A percentile compares a stretch with the other conserved stretches of the same genome.
Evolutionary conservation across 2,329 filamentous ascomycete species (phyloP).

Genomic region (Pezicula radicicola): DNA sequence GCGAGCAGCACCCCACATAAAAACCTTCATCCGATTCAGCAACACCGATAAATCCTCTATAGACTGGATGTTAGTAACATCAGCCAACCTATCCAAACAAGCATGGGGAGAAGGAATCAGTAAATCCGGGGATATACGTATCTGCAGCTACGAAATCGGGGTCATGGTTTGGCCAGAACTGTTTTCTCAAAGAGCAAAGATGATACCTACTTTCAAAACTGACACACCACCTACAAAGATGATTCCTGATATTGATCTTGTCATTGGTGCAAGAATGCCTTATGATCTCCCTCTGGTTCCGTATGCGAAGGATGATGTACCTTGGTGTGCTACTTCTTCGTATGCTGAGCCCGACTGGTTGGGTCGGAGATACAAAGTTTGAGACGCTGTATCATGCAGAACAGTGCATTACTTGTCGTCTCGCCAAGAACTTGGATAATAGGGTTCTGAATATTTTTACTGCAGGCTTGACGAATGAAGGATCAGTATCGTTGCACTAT

Average conservation of each 20-base stretch:
- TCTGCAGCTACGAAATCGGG: slow-evolving; percentile 81
- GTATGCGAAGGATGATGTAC: slow-evolving; percentile 62
- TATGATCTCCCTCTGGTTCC: slow-evolving; percentile 72
- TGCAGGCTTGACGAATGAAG: no score
- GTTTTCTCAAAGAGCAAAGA: slow-evolving; percentile 42
- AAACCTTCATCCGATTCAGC: slow-evolving; percentile 75
- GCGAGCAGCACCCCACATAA: slow-evolving; percentile 81
- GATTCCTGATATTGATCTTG: slow-evolving; percentile 23
- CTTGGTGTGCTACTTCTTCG: slow-evolving; percentile 69
- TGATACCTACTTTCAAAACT: slow-evolving; percentile 66
- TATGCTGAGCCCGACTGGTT: slow-evolving; percentile 63
- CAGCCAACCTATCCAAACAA: slow-evolving; percentile 88
- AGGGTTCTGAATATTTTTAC: no score
- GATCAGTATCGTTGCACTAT: no score
- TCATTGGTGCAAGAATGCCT: slow-evolving; percentile 75
- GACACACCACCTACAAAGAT: slow-evolving; percentile 46
- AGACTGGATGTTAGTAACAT: slow-evolving; percentile 84
- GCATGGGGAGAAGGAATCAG: slow-evolving; percentile 74
- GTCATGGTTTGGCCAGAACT: slow-evolving; percentile 77
- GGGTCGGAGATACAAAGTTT: slow-evolving; percentile 36
- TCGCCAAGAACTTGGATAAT: not conserved
- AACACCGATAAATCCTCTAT: slow-evolving; percentile 40
- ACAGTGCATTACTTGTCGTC: slow-evolving; percentile 1
- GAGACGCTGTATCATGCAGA: not conserved
- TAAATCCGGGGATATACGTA: slow-evolving; percentile 56